phyloP scores from a whole-genome alignment of 1,284 basidiomycete species.

The Cryptococcus sp. region DNA sequence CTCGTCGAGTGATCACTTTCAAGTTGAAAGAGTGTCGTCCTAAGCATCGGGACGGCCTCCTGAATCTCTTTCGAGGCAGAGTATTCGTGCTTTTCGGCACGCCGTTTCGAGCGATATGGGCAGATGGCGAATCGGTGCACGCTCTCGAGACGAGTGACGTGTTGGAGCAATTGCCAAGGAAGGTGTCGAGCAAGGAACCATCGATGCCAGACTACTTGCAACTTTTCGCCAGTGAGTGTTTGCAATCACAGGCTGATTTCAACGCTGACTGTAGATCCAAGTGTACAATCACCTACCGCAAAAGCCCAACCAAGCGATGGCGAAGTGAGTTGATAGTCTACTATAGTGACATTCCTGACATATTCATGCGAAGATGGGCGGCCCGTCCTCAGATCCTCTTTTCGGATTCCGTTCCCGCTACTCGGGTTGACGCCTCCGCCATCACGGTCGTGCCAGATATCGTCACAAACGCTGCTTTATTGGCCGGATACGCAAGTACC shows the following conservation, averaged over 20 bases:
- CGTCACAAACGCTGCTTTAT: constrained; percentile 11
- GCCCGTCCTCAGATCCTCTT: constrained; percentile 38
- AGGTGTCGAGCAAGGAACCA: neutral
- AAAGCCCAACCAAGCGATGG: constrained; percentile 42
- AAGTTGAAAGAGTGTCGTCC: constrained; percentile 17
- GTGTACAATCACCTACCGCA: constrained; percentile 36
- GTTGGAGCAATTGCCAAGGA: constrained; percentile 1
- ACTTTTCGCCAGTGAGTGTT: constrained; percentile 22
- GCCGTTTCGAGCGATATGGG: constrained; percentile 34
- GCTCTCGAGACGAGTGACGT: constrained; percentile 30
- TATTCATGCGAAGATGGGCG: constrained; percentile 27
- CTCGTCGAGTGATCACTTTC: constrained; percentile 34
- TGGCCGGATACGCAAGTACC: constrained; percentile 4
- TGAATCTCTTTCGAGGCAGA: constrained; percentile 31
- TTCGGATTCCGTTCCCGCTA: constrained; percentile 38
- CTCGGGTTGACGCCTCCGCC: constrained; percentile 7
- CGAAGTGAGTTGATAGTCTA: constrained; percentile 29
- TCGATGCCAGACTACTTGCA: constrained; percentile 20
- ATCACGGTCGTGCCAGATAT: constrained; percentile 31
- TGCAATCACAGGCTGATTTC: neutral
- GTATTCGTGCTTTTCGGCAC: constrained; percentile 34
- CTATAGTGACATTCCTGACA: neutral
- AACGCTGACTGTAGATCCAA: constrained; percentile 7
- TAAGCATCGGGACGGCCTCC: constrained; percentile 1
- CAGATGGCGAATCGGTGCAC: constrained; percentile 30